Base-by-base conservation (phyloP, 2,329 filamentous ascomycete species). In the Cytospora piceicola region DNA sequence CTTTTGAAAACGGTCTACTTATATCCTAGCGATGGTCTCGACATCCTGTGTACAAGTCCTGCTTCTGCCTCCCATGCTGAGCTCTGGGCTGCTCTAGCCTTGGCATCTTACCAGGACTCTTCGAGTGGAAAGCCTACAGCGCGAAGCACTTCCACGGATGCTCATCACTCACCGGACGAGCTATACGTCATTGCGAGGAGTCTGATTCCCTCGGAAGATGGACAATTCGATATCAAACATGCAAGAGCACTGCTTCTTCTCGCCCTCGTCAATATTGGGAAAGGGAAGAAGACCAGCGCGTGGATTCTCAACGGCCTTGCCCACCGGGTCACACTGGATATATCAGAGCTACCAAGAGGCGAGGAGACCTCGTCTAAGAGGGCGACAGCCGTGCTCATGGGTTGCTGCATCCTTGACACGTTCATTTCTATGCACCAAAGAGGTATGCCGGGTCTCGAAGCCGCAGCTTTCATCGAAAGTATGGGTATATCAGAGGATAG, bases 241-340 rank as follows among this genome's bases (percentile, higher is more conserved):
- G 77, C 84, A n/a, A 82, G 84, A 70, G 83, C 84, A 0, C 74
- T 88, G 5, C 73, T 89, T 1, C 79, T 90, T 0, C 79, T 92
- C 2, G 82, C 86, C 2, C 76, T 93, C 3, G 77, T 90, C 27
- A 86, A 89, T 52, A 76, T 92, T n/a, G 85, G 84, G 0, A 82
- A 83, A 58, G 81, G 83, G 22, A 81, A 85, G n/a, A 80, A 81
- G 39, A 80, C 80, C 17, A 76, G 83, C 2, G 89, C 90, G 1
- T 91, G 90, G 83, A 73, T 90, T 4, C 75, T 90, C 1, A 79
- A 90, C 24, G 89, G 89, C 0, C 81, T 84, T 67, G 89, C 89
- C n/a, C 83, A 86, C 36, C 82, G 87, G 4, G 78, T 85, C 39
- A 75, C 82, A 2, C 74, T 82, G 30, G 78, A 76, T 61, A 63